phyloP scores from a whole-genome alignment of 306 rosid species.

The Dalbergia oliveri region DNA sequence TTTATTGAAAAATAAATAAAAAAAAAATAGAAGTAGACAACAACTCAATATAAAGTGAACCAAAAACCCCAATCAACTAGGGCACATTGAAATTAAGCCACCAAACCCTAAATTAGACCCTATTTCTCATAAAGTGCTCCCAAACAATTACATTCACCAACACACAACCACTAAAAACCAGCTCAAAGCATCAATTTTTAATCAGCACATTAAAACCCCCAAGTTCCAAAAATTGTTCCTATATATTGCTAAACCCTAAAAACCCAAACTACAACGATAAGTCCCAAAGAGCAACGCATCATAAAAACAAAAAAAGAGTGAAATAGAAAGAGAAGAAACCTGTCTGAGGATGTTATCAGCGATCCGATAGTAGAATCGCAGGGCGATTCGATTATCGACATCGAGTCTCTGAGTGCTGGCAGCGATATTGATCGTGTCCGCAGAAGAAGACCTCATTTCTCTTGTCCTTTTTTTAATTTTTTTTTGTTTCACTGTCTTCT shows the following conservation, averaged over 20 bases:
- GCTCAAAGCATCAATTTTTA: constrained; percentile 16
- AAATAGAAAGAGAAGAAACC: constrained; percentile 52
- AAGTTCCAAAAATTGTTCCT: constrained; percentile 4
- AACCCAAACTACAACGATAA: background rate
- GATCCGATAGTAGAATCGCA: constrained; percentile 81
- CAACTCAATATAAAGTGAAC: background rate
- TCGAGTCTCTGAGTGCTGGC: constrained; percentile 72
- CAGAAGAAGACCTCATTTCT: constrained; percentile 70
- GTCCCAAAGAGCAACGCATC: background rate
- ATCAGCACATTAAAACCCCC: background rate
- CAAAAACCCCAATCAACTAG: background rate
- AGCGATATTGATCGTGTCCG: constrained; percentile 73
- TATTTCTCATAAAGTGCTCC: background rate
- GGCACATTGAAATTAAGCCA: background rate
- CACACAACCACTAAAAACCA: constrained; percentile 18
- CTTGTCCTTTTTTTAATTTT: background rate
- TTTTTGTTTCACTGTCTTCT: constrained; percentile 19
- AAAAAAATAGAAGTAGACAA: background rate
- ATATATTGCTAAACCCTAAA: background rate
- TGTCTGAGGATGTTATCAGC: constrained; percentile 89
- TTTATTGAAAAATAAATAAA: background rate
- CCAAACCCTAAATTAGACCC: constrained; percentile 25
- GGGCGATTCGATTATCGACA: constrained; percentile 83
- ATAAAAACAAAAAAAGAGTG: background rate
- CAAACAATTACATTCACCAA: background rate